Base-by-base conservation (phyloP, 331 rosid genomes). In the Acacia concinna region DNA sequence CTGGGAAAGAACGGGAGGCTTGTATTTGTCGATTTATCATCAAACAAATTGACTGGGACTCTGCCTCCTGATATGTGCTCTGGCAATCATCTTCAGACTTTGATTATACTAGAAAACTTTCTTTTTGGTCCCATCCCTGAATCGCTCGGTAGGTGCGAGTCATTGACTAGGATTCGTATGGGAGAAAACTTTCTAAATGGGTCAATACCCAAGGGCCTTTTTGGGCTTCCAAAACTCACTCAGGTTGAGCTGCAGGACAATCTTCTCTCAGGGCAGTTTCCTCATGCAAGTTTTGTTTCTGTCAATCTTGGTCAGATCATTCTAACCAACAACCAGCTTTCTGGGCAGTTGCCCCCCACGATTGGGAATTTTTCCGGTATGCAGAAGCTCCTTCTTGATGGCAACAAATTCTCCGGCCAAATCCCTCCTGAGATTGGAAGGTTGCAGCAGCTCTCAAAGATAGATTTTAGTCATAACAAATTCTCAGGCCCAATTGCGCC, bases 381-480 rank as follows among this genome's bases (percentile, higher is more conserved):
- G 78, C 99, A 95, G 85, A 93, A 95, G 79, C 96, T 95, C 68
- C 96, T 91, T 49, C 92, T 95, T 6, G 98, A 95, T 38, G 93
- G 97, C 10, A 95, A 95, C 87, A 78, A 46, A 79, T 95, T 95
- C 79, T 75, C 94, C 0, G 99, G 99, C 27, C 78, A 3, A 44
- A 89, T 95, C 65, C 99, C 94, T 4, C 75, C 94, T 1, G 90
- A 96, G 79, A 91, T 96, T 83, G 99, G 97, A 28, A 87, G 72
- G 78, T 28, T 95, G 35, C 96, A 95, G 81, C 99, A 95, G 37
- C 91, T 95, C 4, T 95, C 99, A 0, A 90, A 93, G 86, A 82
- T 93, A 15, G 97, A 95, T 78, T 87, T 95, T 57, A 95, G 97
- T 74, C 90, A 90, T 80, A 95, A 95, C 83, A 83, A 77, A 69